phyloP scores from a whole-genome alignment of 164 flowering plant genomes.

The Cinnamomum chago region DNA sequence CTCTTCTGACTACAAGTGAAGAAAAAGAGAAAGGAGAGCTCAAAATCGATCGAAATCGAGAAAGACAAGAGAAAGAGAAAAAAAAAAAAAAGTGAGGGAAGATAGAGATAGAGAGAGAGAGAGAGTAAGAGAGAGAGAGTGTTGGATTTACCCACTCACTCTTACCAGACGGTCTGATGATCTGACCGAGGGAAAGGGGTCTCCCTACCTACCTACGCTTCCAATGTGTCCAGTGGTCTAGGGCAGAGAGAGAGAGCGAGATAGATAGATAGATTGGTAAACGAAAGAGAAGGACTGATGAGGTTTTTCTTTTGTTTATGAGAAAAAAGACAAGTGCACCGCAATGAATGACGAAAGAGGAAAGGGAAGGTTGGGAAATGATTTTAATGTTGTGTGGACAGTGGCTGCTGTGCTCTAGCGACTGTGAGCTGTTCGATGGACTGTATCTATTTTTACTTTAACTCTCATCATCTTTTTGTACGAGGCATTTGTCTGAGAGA shows the following conservation, averaged over 20 bases:
- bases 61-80: background rate
- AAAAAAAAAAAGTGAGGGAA: background rate
- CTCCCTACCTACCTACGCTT: background rate
- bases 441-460: too few relatives aligned
- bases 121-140: background rate
- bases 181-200: background rate
- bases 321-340: background rate
- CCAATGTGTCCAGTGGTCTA: background rate
- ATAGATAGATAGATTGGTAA: too few relatives aligned
- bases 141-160: background rate
- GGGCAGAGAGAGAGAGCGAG: background rate
- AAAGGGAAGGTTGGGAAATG: background rate
- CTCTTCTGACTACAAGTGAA: background rate
- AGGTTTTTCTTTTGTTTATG: background rate
- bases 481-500: too few relatives aligned
- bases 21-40: background rate
- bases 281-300: too few relatives aligned
- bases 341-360: background rate
- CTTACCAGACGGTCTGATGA: background rate
- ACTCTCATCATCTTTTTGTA: too few relatives aligned
- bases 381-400: too few relatives aligned
- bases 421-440: too few relatives aligned
- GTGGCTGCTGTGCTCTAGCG: too few relatives aligned
- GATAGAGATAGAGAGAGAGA: background rate
- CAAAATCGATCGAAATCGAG: too few relatives aligned